A percentile compares a stretch with the other conserved stretches of the same genome.
Conservation (phyloP, 2,329 filamentous ascomycete genomes). For the Pseudocercospora pini-densiflorae region DNA sequence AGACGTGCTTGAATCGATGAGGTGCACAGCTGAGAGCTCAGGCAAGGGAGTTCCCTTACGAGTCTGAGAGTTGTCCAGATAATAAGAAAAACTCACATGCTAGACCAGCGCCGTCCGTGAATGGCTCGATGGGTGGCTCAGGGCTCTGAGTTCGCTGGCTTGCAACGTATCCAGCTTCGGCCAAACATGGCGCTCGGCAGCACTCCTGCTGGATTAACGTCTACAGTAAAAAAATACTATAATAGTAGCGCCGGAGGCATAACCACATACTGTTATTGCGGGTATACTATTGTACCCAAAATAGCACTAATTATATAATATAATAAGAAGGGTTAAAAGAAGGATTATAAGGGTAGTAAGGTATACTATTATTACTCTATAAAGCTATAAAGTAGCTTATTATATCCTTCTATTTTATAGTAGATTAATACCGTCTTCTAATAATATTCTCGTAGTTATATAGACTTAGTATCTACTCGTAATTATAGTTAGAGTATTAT, state of each 20-base stretch:
- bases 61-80: neutral
- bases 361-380: neutral
- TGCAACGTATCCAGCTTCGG: constrained; percentile 8
- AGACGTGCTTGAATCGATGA: neutral
- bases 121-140: neutral
- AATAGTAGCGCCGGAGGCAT: too few species aligned
- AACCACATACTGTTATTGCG: too few species aligned
- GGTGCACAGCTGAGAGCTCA: too few species aligned
- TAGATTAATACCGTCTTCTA: neutral
- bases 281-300: too few species aligned
- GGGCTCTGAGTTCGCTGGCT: constrained; percentile 20
- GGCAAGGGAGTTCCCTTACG: neutral
- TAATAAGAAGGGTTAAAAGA: neutral
- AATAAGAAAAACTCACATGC: constrained; percentile 5
- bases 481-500: neutral
- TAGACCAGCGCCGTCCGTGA: neutral
- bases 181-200: constrained; percentile 8
- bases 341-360: neutral
- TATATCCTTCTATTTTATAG: neutral
- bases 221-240: too few species aligned
- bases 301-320: too few species aligned
- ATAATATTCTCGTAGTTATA: neutral
- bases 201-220: constrained; percentile 1
- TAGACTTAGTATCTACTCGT: neutral
- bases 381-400: neutral